phyloP scores from a whole-genome alignment of 208 protist species.

The Trypanosoma grayi region DNA sequence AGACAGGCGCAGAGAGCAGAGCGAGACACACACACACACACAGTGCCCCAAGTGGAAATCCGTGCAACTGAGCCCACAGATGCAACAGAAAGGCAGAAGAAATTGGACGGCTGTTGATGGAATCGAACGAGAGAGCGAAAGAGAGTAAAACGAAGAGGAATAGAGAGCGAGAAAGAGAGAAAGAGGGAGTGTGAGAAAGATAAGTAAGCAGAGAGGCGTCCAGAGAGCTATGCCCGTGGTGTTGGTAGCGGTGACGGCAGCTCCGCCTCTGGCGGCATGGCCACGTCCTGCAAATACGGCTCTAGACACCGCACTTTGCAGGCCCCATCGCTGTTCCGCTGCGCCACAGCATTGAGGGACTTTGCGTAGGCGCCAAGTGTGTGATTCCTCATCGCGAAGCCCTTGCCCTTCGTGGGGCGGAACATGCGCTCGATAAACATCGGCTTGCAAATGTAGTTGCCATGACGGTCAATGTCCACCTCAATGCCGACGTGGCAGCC shows the following conservation, averaged over 20 bases:
- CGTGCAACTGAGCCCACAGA: too few relatives aligned
- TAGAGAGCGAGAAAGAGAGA: background rate
- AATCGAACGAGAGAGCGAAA: background rate
- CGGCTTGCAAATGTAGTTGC: constrained; percentile 77
- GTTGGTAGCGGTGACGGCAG: background rate
- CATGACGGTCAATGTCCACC: constrained; percentile 73
- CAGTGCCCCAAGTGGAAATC: background rate
- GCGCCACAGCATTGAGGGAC: constrained; percentile 66
- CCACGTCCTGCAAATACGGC: constrained; percentile 24
- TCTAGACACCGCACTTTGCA: constrained; percentile 40
- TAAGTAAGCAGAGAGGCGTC: constrained; percentile 9
- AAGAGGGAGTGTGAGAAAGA: background rate
- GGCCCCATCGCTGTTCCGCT: constrained; percentile 17
- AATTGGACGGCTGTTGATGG: background rate
- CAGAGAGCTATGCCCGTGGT: background rate
- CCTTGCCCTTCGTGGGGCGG: constrained; percentile 44
- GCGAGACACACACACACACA: too few relatives aligned
- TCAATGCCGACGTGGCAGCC: constrained; percentile 76
- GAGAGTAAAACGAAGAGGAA: background rate
- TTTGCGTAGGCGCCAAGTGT: constrained; percentile 52
- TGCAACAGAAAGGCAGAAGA: too few relatives aligned
- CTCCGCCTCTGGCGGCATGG: background rate
- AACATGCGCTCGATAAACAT: constrained; percentile 80
- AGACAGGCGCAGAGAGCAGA: too few relatives aligned
- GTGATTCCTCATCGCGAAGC: constrained; percentile 47